Evolutionary conservation across 2,329 filamentous ascomycete genomes (phyloP).

Genomic region (Trichoderma harzianum): DNA sequence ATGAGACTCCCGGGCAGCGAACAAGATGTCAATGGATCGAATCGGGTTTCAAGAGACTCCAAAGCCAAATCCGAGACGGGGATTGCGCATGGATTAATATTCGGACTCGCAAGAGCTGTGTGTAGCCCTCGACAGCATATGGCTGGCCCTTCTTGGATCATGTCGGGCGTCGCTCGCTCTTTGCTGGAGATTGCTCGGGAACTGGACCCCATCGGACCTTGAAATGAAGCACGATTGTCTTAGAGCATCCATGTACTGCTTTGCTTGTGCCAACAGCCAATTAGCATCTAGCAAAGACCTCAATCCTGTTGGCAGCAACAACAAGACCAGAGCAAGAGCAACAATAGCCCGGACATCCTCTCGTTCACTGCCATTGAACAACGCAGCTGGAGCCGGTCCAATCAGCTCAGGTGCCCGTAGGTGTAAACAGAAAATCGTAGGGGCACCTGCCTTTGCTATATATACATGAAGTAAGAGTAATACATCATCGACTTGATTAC

Average conservation of each 20-base stretch:
- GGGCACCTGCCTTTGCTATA: not conserved
- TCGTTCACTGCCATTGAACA: not conserved
- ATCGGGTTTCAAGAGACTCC: not conserved
- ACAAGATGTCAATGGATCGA: not conserved
- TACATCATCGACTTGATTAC: not conserved
- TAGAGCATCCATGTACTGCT: not conserved
- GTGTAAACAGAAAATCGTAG: not conserved
- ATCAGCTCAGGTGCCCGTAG: not conserved
- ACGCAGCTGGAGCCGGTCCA: not conserved
- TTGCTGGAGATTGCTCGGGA: conserved; percentile 8
- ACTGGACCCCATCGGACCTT: conserved; percentile 1
- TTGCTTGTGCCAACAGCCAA: not conserved
- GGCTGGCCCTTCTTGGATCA: not conserved
- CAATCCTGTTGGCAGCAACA: not conserved
- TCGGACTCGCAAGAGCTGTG: not conserved
- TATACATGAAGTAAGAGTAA: not conserved
- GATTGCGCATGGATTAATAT: no score
- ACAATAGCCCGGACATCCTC: not conserved
- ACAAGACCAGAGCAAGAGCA: not conserved
- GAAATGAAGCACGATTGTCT: not conserved
- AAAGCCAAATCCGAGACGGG: not conserved
- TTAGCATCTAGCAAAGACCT: not conserved
- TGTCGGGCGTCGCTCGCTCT: conserved; percentile 1
- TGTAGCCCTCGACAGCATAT: not conserved
- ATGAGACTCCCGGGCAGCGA: not conserved